A percentile compares a stretch with the other conserved stretches of the same genome.
phyloP scores from a whole-genome alignment of 345 rosid species.

The Cardamine chenopodiifolia region DNA sequence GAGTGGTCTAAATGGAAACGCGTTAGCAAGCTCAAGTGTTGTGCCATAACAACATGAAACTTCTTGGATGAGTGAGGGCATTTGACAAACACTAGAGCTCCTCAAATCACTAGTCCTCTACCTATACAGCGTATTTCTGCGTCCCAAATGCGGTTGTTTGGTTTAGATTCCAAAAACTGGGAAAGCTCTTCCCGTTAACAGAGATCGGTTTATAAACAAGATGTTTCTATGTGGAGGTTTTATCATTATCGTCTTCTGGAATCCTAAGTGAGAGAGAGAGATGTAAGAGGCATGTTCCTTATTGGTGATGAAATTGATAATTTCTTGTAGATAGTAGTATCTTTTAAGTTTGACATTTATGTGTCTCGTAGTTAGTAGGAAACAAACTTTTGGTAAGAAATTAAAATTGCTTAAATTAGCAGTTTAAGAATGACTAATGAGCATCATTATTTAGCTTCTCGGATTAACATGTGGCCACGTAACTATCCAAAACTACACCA shows the following conservation, averaged over 20 bases:
- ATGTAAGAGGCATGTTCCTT: background rate
- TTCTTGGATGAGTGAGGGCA: too few species aligned
- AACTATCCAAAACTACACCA: slow-evolving; percentile 66
- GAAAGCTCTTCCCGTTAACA: slow-evolving; percentile 83
- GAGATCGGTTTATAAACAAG: slow-evolving; percentile 88
- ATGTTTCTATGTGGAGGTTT: slow-evolving; percentile 99
- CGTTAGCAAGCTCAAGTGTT: too few species aligned
- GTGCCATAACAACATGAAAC: too few species aligned
- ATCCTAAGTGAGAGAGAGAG: slow-evolving; percentile 66
- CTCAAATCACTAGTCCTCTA: too few species aligned
- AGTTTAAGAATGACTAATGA: background rate
- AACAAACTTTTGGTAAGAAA: background rate
- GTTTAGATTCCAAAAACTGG: slow-evolving; percentile 86
- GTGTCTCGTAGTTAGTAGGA: background rate
- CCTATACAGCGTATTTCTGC: too few species aligned
- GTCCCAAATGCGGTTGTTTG: too few species aligned
- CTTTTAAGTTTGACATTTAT: background rate
- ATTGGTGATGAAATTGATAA: background rate
- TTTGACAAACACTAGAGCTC: too few species aligned
- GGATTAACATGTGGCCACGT: slow-evolving; percentile 41
- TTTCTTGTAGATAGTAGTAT: slow-evolving; percentile 21
- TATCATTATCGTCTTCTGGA: slow-evolving; percentile 88
- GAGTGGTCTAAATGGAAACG: too few species aligned
- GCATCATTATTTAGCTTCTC: slow-evolving; percentile 36
- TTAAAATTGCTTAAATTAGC: background rate